These are phyloP conservation scores for Vanrija pseudolonga DNA, from an alignment of 1,284 basidiomycete species.

Conservation along the genomic window DNA sequence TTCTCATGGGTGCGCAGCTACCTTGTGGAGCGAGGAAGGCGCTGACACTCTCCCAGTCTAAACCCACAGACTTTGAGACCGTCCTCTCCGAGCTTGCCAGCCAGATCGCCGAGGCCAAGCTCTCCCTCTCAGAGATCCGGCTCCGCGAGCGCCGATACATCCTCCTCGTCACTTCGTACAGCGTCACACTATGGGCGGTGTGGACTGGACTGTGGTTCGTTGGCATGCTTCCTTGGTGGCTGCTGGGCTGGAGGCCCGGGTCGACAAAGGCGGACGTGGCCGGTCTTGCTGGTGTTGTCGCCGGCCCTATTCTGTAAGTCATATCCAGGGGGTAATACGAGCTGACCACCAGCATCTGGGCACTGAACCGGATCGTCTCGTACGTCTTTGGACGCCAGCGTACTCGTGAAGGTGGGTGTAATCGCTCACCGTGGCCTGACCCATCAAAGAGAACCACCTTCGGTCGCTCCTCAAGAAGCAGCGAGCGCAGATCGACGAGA, in stretches of 20 bases:
- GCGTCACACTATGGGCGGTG: conserved; percentile 70
- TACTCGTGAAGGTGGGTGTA: conserved; percentile 70
- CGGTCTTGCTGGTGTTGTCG: conserved; percentile 58
- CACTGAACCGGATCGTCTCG: conserved; percentile 75
- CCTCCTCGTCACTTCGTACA: conserved; percentile 75
- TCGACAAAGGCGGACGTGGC: conserved; percentile 53
- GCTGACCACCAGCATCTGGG: conserved; percentile 62
- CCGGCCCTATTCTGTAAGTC: conserved; percentile 76
- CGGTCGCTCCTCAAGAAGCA: conserved; percentile 72
- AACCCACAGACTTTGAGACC: conserved; percentile 54
- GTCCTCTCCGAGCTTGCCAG: conserved; percentile 52
- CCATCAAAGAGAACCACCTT: conserved; percentile 67
- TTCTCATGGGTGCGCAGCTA: conserved; percentile 29
- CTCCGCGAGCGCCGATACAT: conserved; percentile 77
- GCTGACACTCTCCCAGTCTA: conserved; percentile 24
- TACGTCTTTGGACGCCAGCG: conserved; percentile 83
- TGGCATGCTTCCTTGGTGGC: conserved; percentile 56
- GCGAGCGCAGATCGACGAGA: conserved; percentile 84
- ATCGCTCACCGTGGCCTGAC: neutral
- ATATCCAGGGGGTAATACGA: neutral
- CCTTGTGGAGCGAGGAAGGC: neutral
- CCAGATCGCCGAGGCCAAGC: conserved; percentile 58
- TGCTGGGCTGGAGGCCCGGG: conserved; percentile 33
- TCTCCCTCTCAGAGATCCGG: conserved; percentile 79
- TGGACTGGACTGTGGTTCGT: conserved; percentile 83